A percentile compares a stretch with the other conserved stretches of the same genome.
These are phyloP conservation scores for Trametes villosa DNA, from an alignment of 768 basidiomycete genomes.

Conservation along the genomic window DNA sequence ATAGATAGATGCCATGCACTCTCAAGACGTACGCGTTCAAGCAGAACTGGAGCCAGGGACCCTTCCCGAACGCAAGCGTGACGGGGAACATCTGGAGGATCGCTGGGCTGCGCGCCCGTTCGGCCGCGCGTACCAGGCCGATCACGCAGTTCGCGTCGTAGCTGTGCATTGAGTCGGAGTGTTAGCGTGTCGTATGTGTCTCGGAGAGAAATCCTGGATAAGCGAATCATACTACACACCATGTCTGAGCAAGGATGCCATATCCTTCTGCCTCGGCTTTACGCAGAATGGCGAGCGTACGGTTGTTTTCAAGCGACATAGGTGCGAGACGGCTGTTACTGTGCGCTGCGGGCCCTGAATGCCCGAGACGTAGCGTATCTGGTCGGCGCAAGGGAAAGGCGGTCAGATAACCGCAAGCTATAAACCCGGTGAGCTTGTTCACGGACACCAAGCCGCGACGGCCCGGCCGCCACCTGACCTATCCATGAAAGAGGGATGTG, in stretches of 20 bases:
- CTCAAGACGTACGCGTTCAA: constrained; percentile 40
- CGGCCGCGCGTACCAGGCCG: constrained; percentile 51
- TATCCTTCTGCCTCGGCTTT: constrained; percentile 48
- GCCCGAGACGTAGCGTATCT: not conserved
- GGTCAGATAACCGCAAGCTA: not conserved
- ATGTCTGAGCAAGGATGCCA: constrained; percentile 49
- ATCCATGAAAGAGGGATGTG: too few relatives aligned
- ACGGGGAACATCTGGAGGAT: constrained; percentile 52
- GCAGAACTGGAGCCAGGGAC: constrained; percentile 50
- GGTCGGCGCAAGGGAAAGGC: not conserved
- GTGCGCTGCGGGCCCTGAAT: not conserved
- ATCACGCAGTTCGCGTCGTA: constrained; percentile 52
- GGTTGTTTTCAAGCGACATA: constrained; percentile 34
- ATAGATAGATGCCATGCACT: not conserved
- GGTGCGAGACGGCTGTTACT: not conserved
- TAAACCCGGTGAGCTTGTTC: not conserved
- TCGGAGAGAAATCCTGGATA: not conserved
- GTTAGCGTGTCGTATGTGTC: not conserved
- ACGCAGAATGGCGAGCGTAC: constrained; percentile 45
- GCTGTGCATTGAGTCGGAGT: constrained; percentile 26
- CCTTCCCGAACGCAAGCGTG: constrained; percentile 49
- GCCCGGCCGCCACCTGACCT: not conserved
- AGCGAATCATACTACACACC: constrained; percentile 30
- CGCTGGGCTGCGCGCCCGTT: constrained; percentile 49
- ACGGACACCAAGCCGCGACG: not conserved